phyloP scores from a whole-genome alignment of 2,329 filamentous ascomycete genomes.

The Cladosporium sp. region DNA sequence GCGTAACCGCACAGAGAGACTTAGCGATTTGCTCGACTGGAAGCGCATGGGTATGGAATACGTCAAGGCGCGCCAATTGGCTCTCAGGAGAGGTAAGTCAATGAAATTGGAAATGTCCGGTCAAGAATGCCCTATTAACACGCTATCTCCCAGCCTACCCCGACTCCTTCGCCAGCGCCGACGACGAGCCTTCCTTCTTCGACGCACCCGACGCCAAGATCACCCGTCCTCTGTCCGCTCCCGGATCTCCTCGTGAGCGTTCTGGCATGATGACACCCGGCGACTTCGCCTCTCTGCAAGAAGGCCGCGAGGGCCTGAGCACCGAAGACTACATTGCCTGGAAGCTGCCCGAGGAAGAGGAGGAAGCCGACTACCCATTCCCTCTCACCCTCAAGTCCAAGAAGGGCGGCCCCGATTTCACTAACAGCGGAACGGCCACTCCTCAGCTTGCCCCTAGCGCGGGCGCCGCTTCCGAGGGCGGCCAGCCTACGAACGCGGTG shows the following conservation, averaged over 20 bases:
- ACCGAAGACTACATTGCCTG: conserved; percentile 98
- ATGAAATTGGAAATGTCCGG: not conserved
- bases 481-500: conserved; percentile 7
- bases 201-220: conserved; percentile 88
- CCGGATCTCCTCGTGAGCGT: conserved; percentile 85
- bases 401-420: conserved; percentile 14
- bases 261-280: conserved; percentile 99
- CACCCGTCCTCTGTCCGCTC: conserved; percentile 87
- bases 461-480: conserved; percentile 7
- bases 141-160: conserved; percentile 67
- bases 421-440: conserved; percentile 8
- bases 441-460: conserved; percentile 8
- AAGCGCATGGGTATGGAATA: conserved; percentile 99
- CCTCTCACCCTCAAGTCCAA: conserved; percentile 62
- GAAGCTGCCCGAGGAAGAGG: conserved; percentile 84
- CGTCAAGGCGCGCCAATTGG: conserved; percentile 92
- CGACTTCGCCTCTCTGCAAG: conserved; percentile 94
- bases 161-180: conserved; percentile 71
- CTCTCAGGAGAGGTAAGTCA: conserved; percentile 66
- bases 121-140: not conserved
- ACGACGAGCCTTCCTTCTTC: conserved; percentile 81
- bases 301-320: conserved; percentile 86
- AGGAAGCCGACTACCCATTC: conserved; percentile 75
- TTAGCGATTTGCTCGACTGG: conserved; percentile 96
- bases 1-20: conserved; percentile 89